Evolutionary conservation across 1,139 yeast species (phyloP).

Genomic region (Zygoascus sp.): DNA sequence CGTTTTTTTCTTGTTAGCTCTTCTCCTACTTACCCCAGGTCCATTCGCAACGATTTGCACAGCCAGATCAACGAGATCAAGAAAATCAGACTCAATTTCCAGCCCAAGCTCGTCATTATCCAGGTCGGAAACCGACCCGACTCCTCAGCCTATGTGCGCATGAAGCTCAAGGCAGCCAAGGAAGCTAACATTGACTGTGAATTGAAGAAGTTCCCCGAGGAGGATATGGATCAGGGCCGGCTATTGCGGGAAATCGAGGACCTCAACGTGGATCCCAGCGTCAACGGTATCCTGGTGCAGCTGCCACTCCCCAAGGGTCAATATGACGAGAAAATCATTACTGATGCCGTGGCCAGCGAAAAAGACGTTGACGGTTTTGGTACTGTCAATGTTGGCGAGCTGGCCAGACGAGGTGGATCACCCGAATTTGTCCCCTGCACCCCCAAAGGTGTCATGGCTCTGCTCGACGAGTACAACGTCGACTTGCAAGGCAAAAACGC

Average conservation of each 20-base stretch:
- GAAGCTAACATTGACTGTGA: slow-evolving; percentile 38
- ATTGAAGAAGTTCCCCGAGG: slow-evolving; percentile 32
- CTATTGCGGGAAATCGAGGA: slow-evolving; percentile 54
- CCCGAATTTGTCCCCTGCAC: slow-evolving; percentile 93
- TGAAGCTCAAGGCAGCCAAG: slow-evolving; percentile 87
- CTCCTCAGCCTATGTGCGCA: slow-evolving; percentile 84
- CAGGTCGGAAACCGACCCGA: slow-evolving; percentile 92
- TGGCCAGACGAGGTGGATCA: slow-evolving; percentile 78
- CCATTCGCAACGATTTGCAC: slow-evolving; percentile 32
- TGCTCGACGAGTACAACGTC: slow-evolving; percentile 64
- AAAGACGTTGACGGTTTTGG: slow-evolving; percentile 98
- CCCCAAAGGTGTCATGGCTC: slow-evolving; percentile 86
- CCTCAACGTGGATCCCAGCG: slow-evolving; percentile 63
- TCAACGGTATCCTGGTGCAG: slow-evolving; percentile 89
- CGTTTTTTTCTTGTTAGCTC: neutral
- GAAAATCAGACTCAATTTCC: slow-evolving; percentile 53
- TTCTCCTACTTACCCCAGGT: slow-evolving; percentile 28
- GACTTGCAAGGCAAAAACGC: slow-evolving; percentile 70
- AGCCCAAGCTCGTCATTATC: slow-evolving; percentile 74
- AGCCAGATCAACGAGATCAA: slow-evolving; percentile 54
- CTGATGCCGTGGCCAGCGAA: slow-evolving; percentile 67
- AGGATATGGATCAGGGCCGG: slow-evolving; percentile 36
- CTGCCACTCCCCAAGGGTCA: slow-evolving; percentile 77
- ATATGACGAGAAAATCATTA: slow-evolving; percentile 70
- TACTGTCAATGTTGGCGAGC: slow-evolving; percentile 82